Evolutionary conservation across 208 protist species (phyloP).

Genomic region (Crithidia expoeki): DNA sequence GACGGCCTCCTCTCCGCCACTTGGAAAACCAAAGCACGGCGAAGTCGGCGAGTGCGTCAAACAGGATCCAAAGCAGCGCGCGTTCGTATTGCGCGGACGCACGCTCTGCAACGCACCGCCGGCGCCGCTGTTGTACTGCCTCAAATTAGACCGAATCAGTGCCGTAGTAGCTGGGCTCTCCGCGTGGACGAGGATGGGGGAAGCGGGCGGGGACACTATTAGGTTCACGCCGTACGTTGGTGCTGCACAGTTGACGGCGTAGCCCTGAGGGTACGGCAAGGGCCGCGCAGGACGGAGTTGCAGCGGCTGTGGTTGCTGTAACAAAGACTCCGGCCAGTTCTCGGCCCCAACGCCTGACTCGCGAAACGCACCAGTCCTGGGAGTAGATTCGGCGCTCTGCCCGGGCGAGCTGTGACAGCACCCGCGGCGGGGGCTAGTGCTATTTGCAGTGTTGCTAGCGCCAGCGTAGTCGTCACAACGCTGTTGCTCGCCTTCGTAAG

Average conservation of each 20-base stretch:
- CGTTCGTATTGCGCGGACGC: conserved; percentile 6
- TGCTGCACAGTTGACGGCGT: background rate
- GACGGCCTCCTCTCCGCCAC: background rate
- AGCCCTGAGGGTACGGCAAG: background rate
- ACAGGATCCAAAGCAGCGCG: background rate
- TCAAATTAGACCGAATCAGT: background rate
- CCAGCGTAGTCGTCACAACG: too few relatives aligned
- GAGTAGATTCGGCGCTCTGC: background rate
- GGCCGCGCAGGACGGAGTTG: background rate
- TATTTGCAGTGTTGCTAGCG: background rate
- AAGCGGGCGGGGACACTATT: background rate
- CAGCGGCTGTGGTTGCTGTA: background rate
- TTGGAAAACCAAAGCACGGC: background rate
- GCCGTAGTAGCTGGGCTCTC: background rate
- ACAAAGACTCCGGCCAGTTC: background rate
- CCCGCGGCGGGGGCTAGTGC: background rate
- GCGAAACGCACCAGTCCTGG: background rate
- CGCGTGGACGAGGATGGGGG: background rate
- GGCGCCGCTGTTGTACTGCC: background rate
- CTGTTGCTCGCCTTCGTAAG: too few relatives aligned
- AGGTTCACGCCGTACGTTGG: background rate
- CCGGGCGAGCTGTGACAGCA: background rate
- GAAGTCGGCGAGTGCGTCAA: background rate
- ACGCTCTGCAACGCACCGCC: conserved; percentile 12
- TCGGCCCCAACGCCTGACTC: conserved; percentile 3